Base-by-base conservation (phyloP, 2,329 filamentous ascomycete genomes). In the Arthroderma sp. region DNA sequence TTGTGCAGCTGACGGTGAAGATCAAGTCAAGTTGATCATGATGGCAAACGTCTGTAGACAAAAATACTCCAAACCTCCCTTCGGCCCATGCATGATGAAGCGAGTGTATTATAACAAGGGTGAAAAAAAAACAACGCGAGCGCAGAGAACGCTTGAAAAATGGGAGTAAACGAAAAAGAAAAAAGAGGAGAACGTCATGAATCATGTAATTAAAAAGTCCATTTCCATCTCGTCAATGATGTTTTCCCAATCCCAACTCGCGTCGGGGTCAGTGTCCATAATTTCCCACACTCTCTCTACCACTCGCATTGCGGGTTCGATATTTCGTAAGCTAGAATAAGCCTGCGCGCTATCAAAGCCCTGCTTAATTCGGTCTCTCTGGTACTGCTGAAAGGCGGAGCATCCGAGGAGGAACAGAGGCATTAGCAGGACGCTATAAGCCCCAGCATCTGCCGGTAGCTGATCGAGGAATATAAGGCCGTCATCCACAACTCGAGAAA, bases 241-340 rank as follows among this genome's bases (percentile, higher is more conserved):
- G 48, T 64, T 72, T 59, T 80, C 76, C 75, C 75, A 80, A 56
- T 80, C 75, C 76, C 76, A 80, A 44, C 70, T 73, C 45, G 76
- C 70, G 47, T 70, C 67, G 42, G 72, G 71, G 1, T 67, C 68
- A 11, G 61, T 64, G 51, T 79, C 75, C 75, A 80, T 80, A 44
- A 75, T 62, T 46, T 69, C 65, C 76, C 76, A 80, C 15, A 80
- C 66, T 47, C 65, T 68, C 44, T 72, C 62, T 11, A 80, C 74
- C 6, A 78, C 70, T 45, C 66, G 66, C 49, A 72, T 67, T 3
- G 76, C 75, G 44, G 71, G 69, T 40, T 68, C 63, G 49, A 79
- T 78, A 53, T 79, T 79, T 41, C 74, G 73, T 9, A 78, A 58
- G 22, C 70, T 70, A 5, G 72, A 75, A 57, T 74, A 77, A 3